Percentiles rank a stretch among this genome's conserved stretches.
Evolutionary conservation across 2,329 filamentous ascomycete species (phyloP).

Genomic region (Aspergillus pseudoterreus): DNA sequence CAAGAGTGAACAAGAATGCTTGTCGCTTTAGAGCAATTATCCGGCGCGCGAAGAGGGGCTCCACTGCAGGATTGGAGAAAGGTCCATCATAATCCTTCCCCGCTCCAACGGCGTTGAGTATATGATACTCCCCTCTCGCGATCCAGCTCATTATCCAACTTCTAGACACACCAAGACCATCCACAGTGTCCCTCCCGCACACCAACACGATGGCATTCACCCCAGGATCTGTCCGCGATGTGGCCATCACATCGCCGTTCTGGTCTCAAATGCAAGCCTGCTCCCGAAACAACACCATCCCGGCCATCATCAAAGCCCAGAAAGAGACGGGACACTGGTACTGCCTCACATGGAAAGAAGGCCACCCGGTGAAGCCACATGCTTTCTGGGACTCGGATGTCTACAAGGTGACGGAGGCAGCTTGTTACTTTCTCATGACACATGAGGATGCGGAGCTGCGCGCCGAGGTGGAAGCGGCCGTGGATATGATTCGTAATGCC

Average conservation of each 20-base stretch:
- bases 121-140: too few species aligned
- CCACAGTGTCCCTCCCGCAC: too few species aligned
- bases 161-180: too few species aligned
- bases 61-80: too few species aligned
- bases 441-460: conserved; percentile 46
- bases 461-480: conserved; percentile 53
- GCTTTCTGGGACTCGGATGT: conserved; percentile 59
- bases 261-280: conserved; percentile 16
- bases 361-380: conserved; percentile 43
- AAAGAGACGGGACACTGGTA: conserved; percentile 16
- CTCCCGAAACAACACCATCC: conserved; percentile 14
- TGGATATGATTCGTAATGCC: conserved; percentile 54
- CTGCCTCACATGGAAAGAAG: conserved; percentile 18
- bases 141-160: too few species aligned
- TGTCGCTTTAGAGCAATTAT: too few species aligned
- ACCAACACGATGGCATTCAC: too few species aligned
- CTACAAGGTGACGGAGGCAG: conserved; percentile 62
- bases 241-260: conserved; percentile 15
- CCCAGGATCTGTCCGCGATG: conserved; percentile 6
- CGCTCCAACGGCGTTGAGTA: too few species aligned
- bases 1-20: too few species aligned
- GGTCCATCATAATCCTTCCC: too few species aligned
- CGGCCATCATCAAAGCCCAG: conserved; percentile 18
- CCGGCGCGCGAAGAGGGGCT: too few species aligned
- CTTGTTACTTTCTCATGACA: conserved; percentile 52